Evolutionary conservation across 1,139 yeast genomes (phyloP), one percentile per base, ranked within the genome.

Genomic region (Chernovozyma aurita): DNA sequence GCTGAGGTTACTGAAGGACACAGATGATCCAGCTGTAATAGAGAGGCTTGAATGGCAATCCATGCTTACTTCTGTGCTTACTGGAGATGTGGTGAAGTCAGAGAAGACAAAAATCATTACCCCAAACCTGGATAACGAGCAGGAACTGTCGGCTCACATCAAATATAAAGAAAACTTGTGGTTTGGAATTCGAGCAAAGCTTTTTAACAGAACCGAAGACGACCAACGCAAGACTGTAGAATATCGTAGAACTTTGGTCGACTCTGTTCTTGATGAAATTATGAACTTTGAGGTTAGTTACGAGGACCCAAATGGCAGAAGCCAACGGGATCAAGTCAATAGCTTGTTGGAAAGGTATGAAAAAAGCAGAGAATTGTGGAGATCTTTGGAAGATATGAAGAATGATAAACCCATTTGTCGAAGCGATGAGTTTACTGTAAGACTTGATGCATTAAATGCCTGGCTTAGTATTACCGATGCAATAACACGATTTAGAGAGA

Each of bases 31-130:
- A 2, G 73, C 75, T 17, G 79, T 86, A 16, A 57, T 80, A 21
- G 97, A 88, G 55, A 68, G 98, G 34, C 68, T 90, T 20, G 97
- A 90, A 61, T 92, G 98, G 98, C 97, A 92, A 57, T 78, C 94
- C 0, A 87, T 92, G 96, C 68, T 92, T 32, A 76, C 86, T 3
- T 76, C 92, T 4, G 98, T 92, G 2, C 70, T 92, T 28, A 90
- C 95, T 2, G 97, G 98, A 44, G 98, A 92, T 55, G 95, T 92
- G 33, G 88, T 92, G 16, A 75, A 82, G 29, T 84, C 95, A 9
- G 98, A 92, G 55, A 92, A 90, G 61, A 82, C 94, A 3, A 83
- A 90, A 52, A 70, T 92, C 36, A 80, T 78, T 28, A 59, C 61
- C 61, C 52, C 65, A 54, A 47, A 75, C 61, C 59, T 61, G 1